Conservation (phyloP, 306 rosid species). For the Notholithocarpus densiflorus region DNA sequence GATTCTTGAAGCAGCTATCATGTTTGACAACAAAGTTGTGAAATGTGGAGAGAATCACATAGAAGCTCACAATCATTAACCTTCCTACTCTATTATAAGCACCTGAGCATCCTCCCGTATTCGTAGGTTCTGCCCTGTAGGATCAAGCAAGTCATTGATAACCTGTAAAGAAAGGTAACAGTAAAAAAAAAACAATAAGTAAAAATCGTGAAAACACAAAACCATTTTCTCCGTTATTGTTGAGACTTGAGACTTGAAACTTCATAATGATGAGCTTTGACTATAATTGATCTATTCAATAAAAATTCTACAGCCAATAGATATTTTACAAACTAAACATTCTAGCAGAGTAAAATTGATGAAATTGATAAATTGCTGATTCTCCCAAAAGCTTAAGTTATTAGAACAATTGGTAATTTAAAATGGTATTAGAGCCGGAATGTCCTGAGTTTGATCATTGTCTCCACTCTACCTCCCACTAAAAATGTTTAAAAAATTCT, state of each 20-base stretch:
- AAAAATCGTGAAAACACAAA: neutral
- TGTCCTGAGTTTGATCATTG: too few relatives aligned
- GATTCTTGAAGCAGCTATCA: neutral
- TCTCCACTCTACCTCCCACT: too few relatives aligned
- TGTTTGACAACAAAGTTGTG: neutral
- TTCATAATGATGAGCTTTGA: neutral
- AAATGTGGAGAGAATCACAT: neutral
- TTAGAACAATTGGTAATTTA: too few relatives aligned
- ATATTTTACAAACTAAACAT: neutral
- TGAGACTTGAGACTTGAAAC: neutral
- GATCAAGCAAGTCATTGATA: conserved; percentile 82
- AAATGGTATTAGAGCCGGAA: too few relatives aligned
- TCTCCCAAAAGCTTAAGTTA: too few relatives aligned
- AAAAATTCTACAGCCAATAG: neutral
- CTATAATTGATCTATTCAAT: neutral
- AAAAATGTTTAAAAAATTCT: too few relatives aligned
- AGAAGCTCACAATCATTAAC: neutral
- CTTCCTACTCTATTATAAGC: conserved; percentile 19
- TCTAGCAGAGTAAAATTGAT: neutral
- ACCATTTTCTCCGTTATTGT: neutral
- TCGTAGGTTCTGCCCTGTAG: conserved; percentile 77
- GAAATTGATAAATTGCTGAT: neutral
- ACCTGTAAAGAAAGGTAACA: conserved; percentile 43
- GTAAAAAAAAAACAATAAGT: neutral
- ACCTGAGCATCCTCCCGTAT: conserved; percentile 93